phyloP scores from a whole-genome alignment of 1,139 yeast genomes.

The Saccharomycopsis crataegensis region DNA sequence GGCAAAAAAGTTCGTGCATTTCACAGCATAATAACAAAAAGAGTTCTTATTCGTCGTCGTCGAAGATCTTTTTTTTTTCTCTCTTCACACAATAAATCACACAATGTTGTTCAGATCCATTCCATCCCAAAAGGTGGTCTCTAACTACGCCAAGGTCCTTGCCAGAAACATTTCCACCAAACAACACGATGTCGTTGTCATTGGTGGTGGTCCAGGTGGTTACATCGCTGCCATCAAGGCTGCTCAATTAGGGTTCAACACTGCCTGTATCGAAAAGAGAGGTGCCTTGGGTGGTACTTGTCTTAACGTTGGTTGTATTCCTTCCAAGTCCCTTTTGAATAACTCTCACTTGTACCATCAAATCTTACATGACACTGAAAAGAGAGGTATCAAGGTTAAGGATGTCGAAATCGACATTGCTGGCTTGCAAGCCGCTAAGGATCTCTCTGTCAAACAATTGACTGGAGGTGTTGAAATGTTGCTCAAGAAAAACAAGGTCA shows the following conservation, averaged over 20 bases:
- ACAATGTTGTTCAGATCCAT: conserved; percentile 6
- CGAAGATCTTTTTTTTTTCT: neutral
- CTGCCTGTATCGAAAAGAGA: conserved; percentile 96
- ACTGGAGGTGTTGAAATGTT: conserved; percentile 93
- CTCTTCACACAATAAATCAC: neutral
- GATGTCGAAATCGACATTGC: conserved; percentile 69
- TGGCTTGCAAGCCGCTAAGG: conserved; percentile 87
- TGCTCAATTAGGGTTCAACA: conserved; percentile 89
- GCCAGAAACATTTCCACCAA: conserved; percentile 24
- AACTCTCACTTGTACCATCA: conserved; percentile 91
- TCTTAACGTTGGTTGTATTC: conserved; percentile 97
- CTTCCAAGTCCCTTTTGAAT: conserved; percentile 91
- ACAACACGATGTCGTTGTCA: conserved; percentile 86
- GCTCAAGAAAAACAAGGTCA: conserved; percentile 92
- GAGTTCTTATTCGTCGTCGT: too few species aligned
- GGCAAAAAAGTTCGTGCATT: too few species aligned
- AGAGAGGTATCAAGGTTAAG: conserved; percentile 82
- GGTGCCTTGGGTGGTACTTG: conserved; percentile 98
- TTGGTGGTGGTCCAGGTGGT: conserved; percentile 99
- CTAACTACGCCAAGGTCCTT: conserved; percentile 17
- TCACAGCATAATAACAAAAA: too few species aligned
- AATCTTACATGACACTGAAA: conserved; percentile 73
- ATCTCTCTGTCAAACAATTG: conserved; percentile 77
- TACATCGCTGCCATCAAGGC: conserved; percentile 98
- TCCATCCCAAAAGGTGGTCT: neutral